A percentile compares a stretch with the other conserved stretches of the same genome.
Evolutionary conservation across 2,329 filamentous ascomycete species (phyloP).

Genomic region (Alternaria ethzedia): DNA sequence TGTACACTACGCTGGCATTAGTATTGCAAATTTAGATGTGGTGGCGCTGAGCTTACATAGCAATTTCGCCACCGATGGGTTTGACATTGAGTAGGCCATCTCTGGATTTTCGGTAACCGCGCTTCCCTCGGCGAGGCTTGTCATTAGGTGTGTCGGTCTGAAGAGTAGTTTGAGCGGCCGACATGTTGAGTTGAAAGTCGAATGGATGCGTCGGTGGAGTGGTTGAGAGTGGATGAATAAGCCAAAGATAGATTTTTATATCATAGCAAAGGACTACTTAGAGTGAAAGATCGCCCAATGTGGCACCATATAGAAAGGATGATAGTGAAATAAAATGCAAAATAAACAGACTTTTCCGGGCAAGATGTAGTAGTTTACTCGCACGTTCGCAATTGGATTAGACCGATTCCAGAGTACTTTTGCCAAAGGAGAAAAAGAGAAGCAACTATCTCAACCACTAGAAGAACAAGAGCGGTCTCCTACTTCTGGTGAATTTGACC

Average conservation of each 20-base stretch:
- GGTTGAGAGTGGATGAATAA: neutral
- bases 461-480: too few relatives aligned
- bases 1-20: neutral
- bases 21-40: neutral
- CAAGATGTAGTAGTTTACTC: neutral
- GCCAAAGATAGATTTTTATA: neutral
- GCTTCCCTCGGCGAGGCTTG: neutral
- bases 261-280: neutral
- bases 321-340: neutral
- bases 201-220: neutral
- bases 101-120: neutral
- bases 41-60: neutral
- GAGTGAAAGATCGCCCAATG: neutral
- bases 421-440: fast-evolving
- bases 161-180: neutral
- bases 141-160: neutral
- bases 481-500: neutral
- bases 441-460: neutral
- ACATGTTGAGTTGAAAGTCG: neutral
- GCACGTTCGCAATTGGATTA: neutral
- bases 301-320: neutral
- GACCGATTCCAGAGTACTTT: neutral
- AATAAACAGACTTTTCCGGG: neutral
- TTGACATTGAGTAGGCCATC: neutral
- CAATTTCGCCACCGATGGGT: neutral